Base-by-base conservation (phyloP, 139 green algal species). In the Chlorella ohadii region DNA sequence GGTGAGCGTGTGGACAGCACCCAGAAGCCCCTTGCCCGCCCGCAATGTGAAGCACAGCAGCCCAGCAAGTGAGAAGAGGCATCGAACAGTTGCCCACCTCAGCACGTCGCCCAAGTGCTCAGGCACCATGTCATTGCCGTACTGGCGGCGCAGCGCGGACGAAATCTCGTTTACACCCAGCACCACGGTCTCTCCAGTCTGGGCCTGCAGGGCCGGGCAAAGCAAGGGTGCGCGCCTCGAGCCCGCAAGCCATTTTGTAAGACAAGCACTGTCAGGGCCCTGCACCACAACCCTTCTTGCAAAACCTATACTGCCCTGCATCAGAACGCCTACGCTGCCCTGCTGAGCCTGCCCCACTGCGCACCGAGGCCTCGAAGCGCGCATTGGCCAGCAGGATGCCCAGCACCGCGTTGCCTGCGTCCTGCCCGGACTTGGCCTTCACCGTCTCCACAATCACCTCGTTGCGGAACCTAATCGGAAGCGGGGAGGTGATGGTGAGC, bases 301-400 rank as follows among this genome's bases (percentile, higher is more conserved):
- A n/a, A n/a, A n/a, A n/a, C n/a, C n/a, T n/a, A n/a, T n/a, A n/a
- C n/a, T n/a, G n/a, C 17, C 6, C 44, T 55, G 44, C 44, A 55
- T 6, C 44, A 6, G 7, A 16, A 11, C 44, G 44, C 44, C 11
- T 11, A 6, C 44, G 44, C 44, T 6, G 7, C 6, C 44, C 51
- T 23, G 15, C 51, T 13, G 2, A 4, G 11, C 51, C 15, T 23
- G 19, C 51, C 51, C 51, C 51, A 59, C 51, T 39, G 38, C 84
- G 34, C 56, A 92, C 77, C 25, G 41, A 25, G 11, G 79, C 81
- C 65, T 93, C 89, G 51, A 74, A 89, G 33, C 86, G 75, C 6
- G 82, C 84, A 22, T 86, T 81, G 63, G 79, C 84, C 64, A 80
- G 55, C 80, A 95, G 80, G 85, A 95, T 90, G 31, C 85, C 89